Conservation (phyloP, 164 flowering plant species). For the Platanus orientalis region DNA sequence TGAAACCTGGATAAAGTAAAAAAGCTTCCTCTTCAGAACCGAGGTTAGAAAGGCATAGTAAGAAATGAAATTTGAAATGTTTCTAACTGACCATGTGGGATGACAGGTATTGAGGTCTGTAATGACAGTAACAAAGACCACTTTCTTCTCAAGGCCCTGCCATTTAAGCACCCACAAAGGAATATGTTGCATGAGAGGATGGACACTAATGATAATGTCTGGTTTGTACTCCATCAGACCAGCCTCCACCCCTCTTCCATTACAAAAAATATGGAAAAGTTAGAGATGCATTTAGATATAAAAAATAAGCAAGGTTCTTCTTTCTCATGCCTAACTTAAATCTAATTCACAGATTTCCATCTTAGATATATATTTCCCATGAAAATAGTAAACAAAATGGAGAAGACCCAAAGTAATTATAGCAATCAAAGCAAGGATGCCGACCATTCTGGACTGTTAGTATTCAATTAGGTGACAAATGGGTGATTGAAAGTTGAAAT, state of each 20-base stretch:
- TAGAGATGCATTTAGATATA: slow-evolving; percentile 1
- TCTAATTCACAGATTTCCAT: background rate
- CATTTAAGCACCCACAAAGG: slow-evolving; percentile 95
- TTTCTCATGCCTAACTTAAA: background rate
- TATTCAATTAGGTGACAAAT: background rate
- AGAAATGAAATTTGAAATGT: background rate
- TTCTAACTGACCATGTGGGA: slow-evolving; percentile 69
- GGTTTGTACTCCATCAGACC: slow-evolving; percentile 98
- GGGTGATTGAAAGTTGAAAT: background rate
- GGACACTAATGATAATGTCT: slow-evolving; percentile 93
- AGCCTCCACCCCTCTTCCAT: slow-evolving; percentile 84
- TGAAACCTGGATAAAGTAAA: slow-evolving; percentile 61
- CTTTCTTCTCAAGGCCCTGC: slow-evolving; percentile 90
- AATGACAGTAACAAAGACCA: slow-evolving; percentile 85
- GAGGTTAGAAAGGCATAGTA: background rate
- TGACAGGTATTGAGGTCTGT: slow-evolving; percentile 94
- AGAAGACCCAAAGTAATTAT: background rate
- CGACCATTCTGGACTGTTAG: background rate
- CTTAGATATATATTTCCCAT: background rate
- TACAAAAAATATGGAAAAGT: slow-evolving; percentile 11
- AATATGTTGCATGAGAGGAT: slow-evolving; percentile 97
- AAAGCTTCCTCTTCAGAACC: background rate
- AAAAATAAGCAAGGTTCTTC: background rate
- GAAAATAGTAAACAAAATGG: background rate
- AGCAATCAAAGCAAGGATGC: background rate